These are phyloP conservation scores for Cymbopogon flexuosus DNA, from an alignment of 202 grass and related monocot genomes.

Conservation along the genomic window DNA sequence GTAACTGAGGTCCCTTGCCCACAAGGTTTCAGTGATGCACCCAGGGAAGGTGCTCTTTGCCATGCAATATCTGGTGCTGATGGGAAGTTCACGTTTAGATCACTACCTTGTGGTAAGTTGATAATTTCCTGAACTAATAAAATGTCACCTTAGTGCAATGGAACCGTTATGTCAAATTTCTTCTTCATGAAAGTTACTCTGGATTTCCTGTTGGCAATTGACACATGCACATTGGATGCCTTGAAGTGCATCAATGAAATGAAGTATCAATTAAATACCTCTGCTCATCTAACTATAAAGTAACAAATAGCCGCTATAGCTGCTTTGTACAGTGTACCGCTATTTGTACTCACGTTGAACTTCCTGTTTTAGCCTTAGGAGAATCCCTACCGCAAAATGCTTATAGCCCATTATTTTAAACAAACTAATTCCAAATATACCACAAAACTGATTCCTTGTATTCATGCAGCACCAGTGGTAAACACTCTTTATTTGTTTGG, in stretches of 20 bases:
- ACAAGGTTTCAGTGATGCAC: slow-evolving; percentile 53
- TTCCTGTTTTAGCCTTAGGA: not conserved
- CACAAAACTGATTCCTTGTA: not conserved
- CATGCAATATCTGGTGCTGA: slow-evolving; percentile 78
- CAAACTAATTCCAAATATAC: not conserved
- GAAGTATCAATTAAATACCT: not conserved
- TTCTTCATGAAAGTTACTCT: slow-evolving; percentile 2
- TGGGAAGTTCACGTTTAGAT: slow-evolving; percentile 84
- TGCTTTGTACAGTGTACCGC: not conserved
- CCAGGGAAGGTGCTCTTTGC: slow-evolving; percentile 73
- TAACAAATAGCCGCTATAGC: not conserved
- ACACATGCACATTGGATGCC: not conserved
- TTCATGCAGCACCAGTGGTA: not conserved
- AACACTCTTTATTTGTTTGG: slow-evolving; percentile 9
- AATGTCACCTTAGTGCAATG: not conserved
- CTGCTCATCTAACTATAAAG: not conserved
- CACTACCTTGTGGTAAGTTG: slow-evolving; percentile 85
- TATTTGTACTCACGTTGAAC: not conserved
- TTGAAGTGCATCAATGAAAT: not conserved
- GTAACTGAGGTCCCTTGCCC: slow-evolving; percentile 56
- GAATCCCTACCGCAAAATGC: not conserved
- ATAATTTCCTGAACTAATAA: slow-evolving; percentile 36
- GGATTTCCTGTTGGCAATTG: not conserved
- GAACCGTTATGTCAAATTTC: not conserved
- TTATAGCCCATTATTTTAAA: not conserved